Base-by-base conservation (phyloP, 2,329 filamentous ascomycete genomes). In the Fusarium torreyae region DNA sequence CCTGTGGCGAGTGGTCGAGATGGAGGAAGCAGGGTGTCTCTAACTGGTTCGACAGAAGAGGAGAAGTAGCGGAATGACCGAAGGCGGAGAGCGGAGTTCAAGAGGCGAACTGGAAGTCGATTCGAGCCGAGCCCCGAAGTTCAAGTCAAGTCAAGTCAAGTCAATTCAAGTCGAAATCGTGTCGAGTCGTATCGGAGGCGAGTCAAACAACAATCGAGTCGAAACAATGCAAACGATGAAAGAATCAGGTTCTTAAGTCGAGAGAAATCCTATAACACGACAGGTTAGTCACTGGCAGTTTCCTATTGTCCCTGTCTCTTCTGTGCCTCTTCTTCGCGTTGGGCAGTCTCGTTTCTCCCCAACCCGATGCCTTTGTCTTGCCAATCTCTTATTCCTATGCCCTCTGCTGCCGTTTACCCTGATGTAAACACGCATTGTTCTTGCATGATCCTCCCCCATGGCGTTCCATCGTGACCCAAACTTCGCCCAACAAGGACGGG, bases 1-100 rank as follows among this genome's bases (percentile, higher is more conserved):
- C 52, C 43, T 55, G 59, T 55, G 66, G 50, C 56, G 50, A 63
- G 49, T 53, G 36, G 18, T 59, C 45, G 45, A 57, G 55, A 50
- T 42, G 36, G 22, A 50, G 42, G 43, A 57, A 57, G 17, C 43
- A 52, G 39, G 36, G 40, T 45, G 50, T 45, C 40, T 65, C 60
- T 58, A 28, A 58, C 53, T 61, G 49, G 63, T 44, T 52, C 43
- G 54, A 68, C 24, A 68, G 43, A 51, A 66, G 48, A 61, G 55
- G 43, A 68, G 51, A 68, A 66, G 66, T 53, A 66, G 54, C 55
- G 56, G 49, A 56, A 51, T 40, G 59, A 56, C 56, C 55, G 55
- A 66, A 22, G 61, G 51, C 66, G 56, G 66, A 69, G 42, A 66
- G 61, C 61, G 54, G 61, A 69, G 66, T 44, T 69, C 31, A 61